These are phyloP conservation scores for Phytophthora sansomeana DNA, from an alignment of 352 stramenopile species.

Conservation along the genomic window DNA sequence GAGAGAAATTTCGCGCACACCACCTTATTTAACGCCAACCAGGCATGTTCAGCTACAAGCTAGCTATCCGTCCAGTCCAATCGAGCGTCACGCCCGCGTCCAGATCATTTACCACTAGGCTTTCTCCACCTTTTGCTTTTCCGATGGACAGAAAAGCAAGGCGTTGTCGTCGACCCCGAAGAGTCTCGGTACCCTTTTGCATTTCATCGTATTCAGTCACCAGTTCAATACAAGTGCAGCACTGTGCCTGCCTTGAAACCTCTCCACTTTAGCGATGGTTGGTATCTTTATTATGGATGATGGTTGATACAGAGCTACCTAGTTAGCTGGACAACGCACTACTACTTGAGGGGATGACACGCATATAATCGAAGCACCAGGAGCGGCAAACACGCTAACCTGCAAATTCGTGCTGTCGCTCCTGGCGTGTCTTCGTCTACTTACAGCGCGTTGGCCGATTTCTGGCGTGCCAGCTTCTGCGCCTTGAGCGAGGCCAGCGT, in stretches of 20 bases:
- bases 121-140: slow-evolving; percentile 22
- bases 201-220: slow-evolving; percentile 13
- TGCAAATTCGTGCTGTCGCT: slow-evolving; percentile 13
- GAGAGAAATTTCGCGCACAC: slow-evolving; percentile 1
- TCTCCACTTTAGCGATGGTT: slow-evolving; percentile 10
- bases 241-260: slow-evolving; percentile 1
- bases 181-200: slow-evolving; percentile 24
- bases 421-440: slow-evolving; percentile 38
- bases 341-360: slow-evolving; percentile 32
- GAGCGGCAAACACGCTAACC: slow-evolving; percentile 25
- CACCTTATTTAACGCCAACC: slow-evolving; percentile 34
- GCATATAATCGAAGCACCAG: slow-evolving; percentile 30
- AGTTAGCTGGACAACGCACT: slow-evolving; percentile 24
- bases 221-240: slow-evolving; percentile 22
- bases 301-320: slow-evolving; percentile 6
- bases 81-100: slow-evolving; percentile 7
- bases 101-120: slow-evolving; percentile 16
- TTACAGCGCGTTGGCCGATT: slow-evolving; percentile 48
- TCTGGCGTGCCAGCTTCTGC: slow-evolving; percentile 81
- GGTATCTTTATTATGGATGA: slow-evolving; percentile 45
- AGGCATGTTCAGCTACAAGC: slow-evolving; percentile 22
- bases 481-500: slow-evolving; percentile 88
- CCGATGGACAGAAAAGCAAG: slow-evolving; percentile 24
- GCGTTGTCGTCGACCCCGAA: not conserved
- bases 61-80: slow-evolving; percentile 28